Conservation (phyloP, 768 basidiomycete genomes). For the Suillus hirtellus region DNA sequence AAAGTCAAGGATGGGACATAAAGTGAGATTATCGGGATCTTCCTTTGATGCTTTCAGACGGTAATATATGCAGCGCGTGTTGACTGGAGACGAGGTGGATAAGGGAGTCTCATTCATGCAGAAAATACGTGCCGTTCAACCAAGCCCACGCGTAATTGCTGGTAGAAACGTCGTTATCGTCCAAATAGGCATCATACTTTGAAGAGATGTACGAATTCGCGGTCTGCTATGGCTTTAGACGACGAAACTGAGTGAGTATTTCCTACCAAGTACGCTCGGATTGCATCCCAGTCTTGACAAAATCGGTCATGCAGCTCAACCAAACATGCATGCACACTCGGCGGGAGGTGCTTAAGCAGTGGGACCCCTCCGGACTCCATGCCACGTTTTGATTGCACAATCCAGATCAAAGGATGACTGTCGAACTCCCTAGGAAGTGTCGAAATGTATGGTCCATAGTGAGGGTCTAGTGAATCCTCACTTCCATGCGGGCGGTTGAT, state of each 20-base stretch:
- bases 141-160: conserved; percentile 82
- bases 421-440: conserved; percentile 73
- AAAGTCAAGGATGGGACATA: conserved; percentile 90
- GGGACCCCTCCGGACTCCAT: conserved; percentile 20
- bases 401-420: conserved; percentile 83
- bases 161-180: conserved; percentile 14
- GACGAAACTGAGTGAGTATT: background rate
- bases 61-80: conserved; percentile 87
- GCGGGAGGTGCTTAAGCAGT: conserved; percentile 51
- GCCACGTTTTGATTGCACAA: conserved; percentile 34
- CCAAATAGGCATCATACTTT: background rate
- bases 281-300: conserved; percentile 55
- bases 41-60: conserved; percentile 49
- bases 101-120: conserved; percentile 8
- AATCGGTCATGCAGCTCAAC: conserved; percentile 49
- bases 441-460: conserved; percentile 77
- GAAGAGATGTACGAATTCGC: conserved; percentile 1
- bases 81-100: conserved; percentile 52
- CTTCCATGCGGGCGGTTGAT: conserved; percentile 56
- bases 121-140: conserved; percentile 64
- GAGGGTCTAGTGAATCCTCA: conserved; percentile 49
- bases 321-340: conserved; percentile 43
- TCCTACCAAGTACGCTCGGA: conserved; percentile 55
- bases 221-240: conserved; percentile 4
- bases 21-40: conserved; percentile 75